These are phyloP conservation scores for Cercospora sojina DNA, from an alignment of 2,329 filamentous ascomycete genomes.

Conservation along the genomic window DNA sequence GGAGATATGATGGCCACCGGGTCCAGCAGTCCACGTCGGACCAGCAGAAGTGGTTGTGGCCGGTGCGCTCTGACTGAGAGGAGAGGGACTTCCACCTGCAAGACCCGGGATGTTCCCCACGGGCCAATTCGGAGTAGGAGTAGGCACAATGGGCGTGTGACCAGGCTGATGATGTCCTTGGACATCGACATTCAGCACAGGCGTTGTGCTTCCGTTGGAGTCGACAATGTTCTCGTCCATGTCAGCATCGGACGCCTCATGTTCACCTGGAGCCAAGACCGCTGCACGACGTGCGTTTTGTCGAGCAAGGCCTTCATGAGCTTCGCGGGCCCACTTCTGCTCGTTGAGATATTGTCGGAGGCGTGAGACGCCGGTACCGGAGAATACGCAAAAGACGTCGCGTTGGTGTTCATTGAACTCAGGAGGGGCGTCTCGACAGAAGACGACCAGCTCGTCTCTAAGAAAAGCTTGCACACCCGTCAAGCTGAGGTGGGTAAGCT, in stretches of 20 bases:
- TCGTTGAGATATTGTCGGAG: conserved; percentile 76
- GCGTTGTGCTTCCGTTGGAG: conserved; percentile 33
- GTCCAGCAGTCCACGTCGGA: conserved; percentile 23
- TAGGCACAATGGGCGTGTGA: conserved; percentile 29
- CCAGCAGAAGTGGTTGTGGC: conserved; percentile 29
- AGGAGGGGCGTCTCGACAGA: conserved; percentile 82
- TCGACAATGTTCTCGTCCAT: conserved; percentile 34
- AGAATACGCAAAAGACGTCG: conserved; percentile 96
- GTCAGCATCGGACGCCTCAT: conserved; percentile 34
- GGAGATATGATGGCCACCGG: background rate
- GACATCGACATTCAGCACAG: conserved; percentile 34
- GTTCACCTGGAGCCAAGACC: conserved; percentile 27
- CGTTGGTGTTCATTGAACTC: conserved; percentile 96
- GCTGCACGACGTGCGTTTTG: conserved; percentile 23
- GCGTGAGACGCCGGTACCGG: conserved; percentile 74
- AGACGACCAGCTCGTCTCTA: conserved; percentile 76
- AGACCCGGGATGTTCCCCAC: conserved; percentile 1
- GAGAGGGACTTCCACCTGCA: conserved; percentile 14
- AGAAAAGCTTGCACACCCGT: conserved; percentile 92
- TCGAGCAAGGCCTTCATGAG: conserved; percentile 15
- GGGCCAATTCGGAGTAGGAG: conserved; percentile 23
- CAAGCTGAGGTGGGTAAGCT: conserved; percentile 88
- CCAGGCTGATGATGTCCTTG: conserved; percentile 30
- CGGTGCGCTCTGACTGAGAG: conserved; percentile 35
- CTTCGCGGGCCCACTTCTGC: conserved; percentile 26